These are phyloP conservation scores for Diaporthe caulivora DNA, from an alignment of 2,329 filamentous ascomycete species.

Conservation along the genomic window DNA sequence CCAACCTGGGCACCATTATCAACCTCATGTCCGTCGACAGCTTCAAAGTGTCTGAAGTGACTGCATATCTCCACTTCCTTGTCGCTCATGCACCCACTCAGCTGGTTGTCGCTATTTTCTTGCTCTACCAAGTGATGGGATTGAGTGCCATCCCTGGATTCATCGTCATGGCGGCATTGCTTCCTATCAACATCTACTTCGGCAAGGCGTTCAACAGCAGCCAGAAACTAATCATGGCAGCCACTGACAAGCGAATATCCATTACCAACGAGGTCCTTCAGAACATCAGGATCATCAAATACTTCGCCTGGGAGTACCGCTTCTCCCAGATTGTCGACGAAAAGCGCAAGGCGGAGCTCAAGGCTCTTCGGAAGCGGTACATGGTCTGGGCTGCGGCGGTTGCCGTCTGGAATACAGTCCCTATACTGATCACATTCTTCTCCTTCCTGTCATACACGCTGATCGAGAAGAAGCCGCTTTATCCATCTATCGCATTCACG, in stretches of 20 bases:
- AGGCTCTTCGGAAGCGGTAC: conserved; percentile 83
- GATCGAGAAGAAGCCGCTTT: conserved; percentile 87
- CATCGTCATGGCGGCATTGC: conserved; percentile 86
- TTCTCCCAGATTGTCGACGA: conserved; percentile 90
- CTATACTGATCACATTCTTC: conserved; percentile 94
- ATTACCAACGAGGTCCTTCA: conserved; percentile 96
- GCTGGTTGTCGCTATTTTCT: conserved; percentile 80
- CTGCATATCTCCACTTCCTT: conserved; percentile 95
- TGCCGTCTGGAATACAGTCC: conserved; percentile 96
- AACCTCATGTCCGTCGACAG: conserved; percentile 99
- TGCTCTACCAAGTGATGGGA: conserved; percentile 92
- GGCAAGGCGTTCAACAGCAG: conserved; percentile 86
- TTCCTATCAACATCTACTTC: conserved; percentile 91
- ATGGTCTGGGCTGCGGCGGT: conserved; percentile 92
- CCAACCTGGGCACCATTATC: conserved; percentile 97
- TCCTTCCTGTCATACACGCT: conserved; percentile 95
- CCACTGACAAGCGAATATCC: conserved; percentile 95
- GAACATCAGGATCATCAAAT: conserved; percentile 99
- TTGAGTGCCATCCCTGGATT: conserved; percentile 95
- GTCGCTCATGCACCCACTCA: conserved; percentile 92
- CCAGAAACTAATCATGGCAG: conserved; percentile 91
- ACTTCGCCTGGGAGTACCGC: conserved; percentile 97
- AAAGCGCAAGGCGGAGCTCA: conserved; percentile 84
- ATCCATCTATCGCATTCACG: conserved; percentile 95
- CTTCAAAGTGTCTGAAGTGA: conserved; percentile 97